phyloP scores from a whole-genome alignment of 2,329 filamentous ascomycete species.

The Penicillium sp. region DNA sequence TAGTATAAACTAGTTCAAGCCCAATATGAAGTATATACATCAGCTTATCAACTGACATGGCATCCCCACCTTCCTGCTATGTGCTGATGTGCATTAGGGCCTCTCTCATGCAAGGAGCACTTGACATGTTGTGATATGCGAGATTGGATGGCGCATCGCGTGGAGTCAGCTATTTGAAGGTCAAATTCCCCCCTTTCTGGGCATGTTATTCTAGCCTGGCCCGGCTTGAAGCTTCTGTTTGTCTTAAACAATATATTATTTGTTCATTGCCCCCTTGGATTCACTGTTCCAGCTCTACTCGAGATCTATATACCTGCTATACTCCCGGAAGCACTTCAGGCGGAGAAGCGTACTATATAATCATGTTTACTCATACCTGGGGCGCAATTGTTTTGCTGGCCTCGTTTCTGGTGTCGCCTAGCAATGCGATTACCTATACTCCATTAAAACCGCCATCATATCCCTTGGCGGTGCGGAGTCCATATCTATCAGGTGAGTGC shows the following conservation, averaged over 20 bases:
- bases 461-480: conserved; percentile 41
- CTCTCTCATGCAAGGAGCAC: conserved; percentile 12
- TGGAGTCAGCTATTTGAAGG: conserved; percentile 14
- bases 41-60: conserved; percentile 7
- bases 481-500: conserved; percentile 35
- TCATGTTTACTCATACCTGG: conserved; percentile 12
- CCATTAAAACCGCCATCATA: conserved; percentile 38
- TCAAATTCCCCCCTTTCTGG: conserved; percentile 5
- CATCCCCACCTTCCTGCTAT: neutral
- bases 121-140: conserved; percentile 18
- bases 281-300: neutral
- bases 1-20: neutral
- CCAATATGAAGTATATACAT: neutral
- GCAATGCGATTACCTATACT: conserved; percentile 13
- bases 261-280: neutral
- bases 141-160: conserved; percentile 3
- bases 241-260: neutral
- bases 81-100: conserved; percentile 8
- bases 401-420: conserved; percentile 2
- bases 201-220: conserved; percentile 8
- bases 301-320: neutral
- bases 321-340: neutral
- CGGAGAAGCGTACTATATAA: neutral
- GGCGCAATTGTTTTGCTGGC: conserved; percentile 7
- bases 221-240: neutral